Conservation (phyloP, 2,329 filamentous ascomycete genomes). For the Pseudopithomyces chartarum region DNA sequence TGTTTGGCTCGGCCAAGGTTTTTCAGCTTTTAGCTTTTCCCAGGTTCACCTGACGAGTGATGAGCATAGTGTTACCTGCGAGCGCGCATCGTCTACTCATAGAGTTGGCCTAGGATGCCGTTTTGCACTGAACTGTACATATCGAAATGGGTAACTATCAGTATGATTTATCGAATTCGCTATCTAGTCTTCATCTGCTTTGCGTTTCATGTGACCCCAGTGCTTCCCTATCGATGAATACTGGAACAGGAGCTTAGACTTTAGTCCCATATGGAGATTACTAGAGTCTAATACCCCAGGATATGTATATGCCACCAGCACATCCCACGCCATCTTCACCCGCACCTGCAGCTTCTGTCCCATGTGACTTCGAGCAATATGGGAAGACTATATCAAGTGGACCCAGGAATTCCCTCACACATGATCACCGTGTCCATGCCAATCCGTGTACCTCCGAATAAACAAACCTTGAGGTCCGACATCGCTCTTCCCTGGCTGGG, state of each 20-base stretch:
- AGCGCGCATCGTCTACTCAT: slow-evolving; percentile 17
- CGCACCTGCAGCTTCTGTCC: too few relatives aligned
- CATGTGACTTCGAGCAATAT: too few relatives aligned
- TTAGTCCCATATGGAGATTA: too few relatives aligned
- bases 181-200: background rate
- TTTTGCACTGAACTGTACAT: slow-evolving; percentile 24
- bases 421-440: background rate
- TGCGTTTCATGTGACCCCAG: background rate
- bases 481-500: slow-evolving; percentile 1
- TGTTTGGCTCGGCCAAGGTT: slow-evolving; percentile 13
- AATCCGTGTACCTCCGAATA: background rate
- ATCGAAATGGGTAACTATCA: slow-evolving; percentile 13
- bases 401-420: too few relatives aligned
- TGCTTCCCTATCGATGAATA: background rate
- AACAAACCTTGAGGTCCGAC: background rate
- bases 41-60: slow-evolving; percentile 9
- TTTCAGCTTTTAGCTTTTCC: slow-evolving; percentile 13
- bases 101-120: slow-evolving; percentile 13
- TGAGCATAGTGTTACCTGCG: slow-evolving; percentile 18
- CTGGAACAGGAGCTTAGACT: too few relatives aligned
- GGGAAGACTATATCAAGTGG: too few relatives aligned
- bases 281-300: too few relatives aligned
- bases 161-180: slow-evolving; percentile 1
- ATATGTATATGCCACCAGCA: too few relatives aligned
- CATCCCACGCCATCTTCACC: too few relatives aligned